Evolutionary conservation across 441 rosid species (phyloP), one percentile per base, ranked within the genome.

Genomic region (Populus tomentosa): DNA sequence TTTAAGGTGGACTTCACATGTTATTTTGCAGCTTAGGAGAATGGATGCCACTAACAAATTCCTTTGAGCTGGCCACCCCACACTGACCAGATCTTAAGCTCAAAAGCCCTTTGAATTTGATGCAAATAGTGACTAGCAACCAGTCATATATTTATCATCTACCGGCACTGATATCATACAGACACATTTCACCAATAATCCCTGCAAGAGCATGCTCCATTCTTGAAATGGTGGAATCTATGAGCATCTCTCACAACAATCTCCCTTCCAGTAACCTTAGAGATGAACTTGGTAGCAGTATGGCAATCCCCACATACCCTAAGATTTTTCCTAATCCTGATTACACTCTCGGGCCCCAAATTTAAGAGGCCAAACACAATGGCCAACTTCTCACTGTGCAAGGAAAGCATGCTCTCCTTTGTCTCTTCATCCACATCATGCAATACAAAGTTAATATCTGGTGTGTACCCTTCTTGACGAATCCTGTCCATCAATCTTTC

Each of bases 371-470:
- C 94, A 73, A 89, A 93, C 70, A 90, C 89, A 75, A 88, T 78
- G 4, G 92, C 95, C 85, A 93, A 76, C 83, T 90, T 93, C 78
- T 93, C 97, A 36, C 98, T 89, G 73, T 89, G 97, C 46, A 85
- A 82, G 40, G 78, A 82, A 61, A 84, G 23, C 85, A 80, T 83
- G 73, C 69, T 81, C 73, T 81, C 86, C 79, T 78, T 86, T 10
- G 84, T 83, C 73, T 86, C 87, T 75, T 77, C 85, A 61, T 84
- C 87, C 46, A 80, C 83, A 56, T 84, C 86, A 76, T 83, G 86
- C 79, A 86, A 65, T 38, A 79, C 84, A 74, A 86, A 83, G 67
- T 83, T 84, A 40, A 75, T 71, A 80, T 85, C 82, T 40, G 84
- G 85, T 59, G 5, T 82, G 69, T 80, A 82, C 61, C 85, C 88